Evolutionary conservation across 2,329 filamentous ascomycete genomes (phyloP).

Genomic region (Scortechinia acanthostroma): DNA sequence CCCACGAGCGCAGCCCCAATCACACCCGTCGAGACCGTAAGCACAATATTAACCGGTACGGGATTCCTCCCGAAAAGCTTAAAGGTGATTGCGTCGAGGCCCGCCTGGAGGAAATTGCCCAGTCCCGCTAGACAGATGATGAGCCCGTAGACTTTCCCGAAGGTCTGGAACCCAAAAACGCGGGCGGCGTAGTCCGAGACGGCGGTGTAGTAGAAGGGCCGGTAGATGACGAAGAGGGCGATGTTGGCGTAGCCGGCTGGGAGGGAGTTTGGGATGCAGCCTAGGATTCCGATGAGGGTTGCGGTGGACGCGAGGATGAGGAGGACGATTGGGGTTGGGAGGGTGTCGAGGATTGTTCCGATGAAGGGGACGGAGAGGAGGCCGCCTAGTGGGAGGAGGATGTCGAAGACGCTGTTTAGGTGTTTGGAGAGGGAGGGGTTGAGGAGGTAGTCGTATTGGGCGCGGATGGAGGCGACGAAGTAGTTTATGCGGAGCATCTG

Average conservation of each 20-base stretch:
- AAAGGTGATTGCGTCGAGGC: slow-evolving; percentile 73
- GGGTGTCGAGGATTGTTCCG: slow-evolving; percentile 70
- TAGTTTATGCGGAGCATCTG: slow-evolving; percentile 84
- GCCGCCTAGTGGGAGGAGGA: slow-evolving; percentile 77
- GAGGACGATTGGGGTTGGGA: slow-evolving; percentile 67
- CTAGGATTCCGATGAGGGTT: slow-evolving; percentile 70
- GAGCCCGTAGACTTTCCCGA: slow-evolving; percentile 87
- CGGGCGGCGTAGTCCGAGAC: slow-evolving; percentile 86
- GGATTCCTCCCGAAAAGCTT: slow-evolving; percentile 66
- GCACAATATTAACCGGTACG: slow-evolving; percentile 61
- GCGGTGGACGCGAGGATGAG: slow-evolving; percentile 63
- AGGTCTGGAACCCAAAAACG: slow-evolving; percentile 85
- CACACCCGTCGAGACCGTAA: not conserved
- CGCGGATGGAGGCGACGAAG: slow-evolving; percentile 79
- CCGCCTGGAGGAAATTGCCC: slow-evolving; percentile 77
- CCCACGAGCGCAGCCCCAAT: no score
- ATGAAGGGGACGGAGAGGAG: slow-evolving; percentile 83
- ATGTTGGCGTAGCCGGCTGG: slow-evolving; percentile 74
- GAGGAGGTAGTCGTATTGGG: slow-evolving; percentile 75
- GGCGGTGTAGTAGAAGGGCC: slow-evolving; percentile 84
- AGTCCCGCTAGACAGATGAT: slow-evolving; percentile 81
- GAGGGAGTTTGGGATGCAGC: slow-evolving; percentile 56
- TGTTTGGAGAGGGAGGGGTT: slow-evolving; percentile 52
- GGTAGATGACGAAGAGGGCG: slow-evolving; percentile 73
- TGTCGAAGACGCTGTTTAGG: slow-evolving; percentile 80